Percentiles rank a stretch among this genome's conserved stretches.
phyloP scores from a whole-genome alignment of 805 yeast genomes.

The Starmerella geochares region DNA sequence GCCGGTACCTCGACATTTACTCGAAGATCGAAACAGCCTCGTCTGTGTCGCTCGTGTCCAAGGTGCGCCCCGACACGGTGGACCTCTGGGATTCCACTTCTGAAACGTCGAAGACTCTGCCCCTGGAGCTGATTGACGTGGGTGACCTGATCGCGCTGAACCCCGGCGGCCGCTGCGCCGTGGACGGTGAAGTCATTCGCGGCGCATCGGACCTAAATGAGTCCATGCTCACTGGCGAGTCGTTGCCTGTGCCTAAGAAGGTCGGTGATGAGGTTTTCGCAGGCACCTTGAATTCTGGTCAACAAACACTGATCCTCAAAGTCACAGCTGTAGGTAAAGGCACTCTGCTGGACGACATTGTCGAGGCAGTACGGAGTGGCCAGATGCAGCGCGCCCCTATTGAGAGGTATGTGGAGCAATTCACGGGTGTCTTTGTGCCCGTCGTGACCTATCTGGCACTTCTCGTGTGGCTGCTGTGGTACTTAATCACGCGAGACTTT shows the following conservation, averaged over 20 bases:
- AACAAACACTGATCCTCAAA: constrained; percentile 43
- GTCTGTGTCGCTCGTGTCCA: constrained; percentile 46
- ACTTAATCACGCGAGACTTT: constrained; percentile 59
- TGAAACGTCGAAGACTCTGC: constrained; percentile 6
- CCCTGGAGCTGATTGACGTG: constrained; percentile 51
- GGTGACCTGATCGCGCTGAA: constrained; percentile 59
- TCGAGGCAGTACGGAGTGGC: constrained; percentile 60
- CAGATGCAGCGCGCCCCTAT: constrained; percentile 65
- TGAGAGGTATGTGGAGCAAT: constrained; percentile 55
- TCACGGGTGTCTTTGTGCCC: constrained; percentile 69
- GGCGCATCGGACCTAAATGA: constrained; percentile 83
- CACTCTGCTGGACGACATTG: constrained; percentile 60
- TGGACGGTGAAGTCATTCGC: constrained; percentile 58
- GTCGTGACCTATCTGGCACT: constrained; percentile 51
- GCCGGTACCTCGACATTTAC: constrained; percentile 55
- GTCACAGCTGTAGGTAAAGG: constrained; percentile 51
- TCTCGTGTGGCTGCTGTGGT: constrained; percentile 60
- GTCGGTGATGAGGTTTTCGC: constrained; percentile 61
- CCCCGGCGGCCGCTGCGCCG: constrained; percentile 46
- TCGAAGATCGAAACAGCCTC: constrained; percentile 60
- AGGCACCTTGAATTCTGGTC: constrained; percentile 61
- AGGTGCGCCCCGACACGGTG: constrained; percentile 42
- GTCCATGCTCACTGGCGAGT: constrained; percentile 82
- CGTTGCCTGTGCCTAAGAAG: constrained; percentile 44
- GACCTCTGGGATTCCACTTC: constrained; percentile 8